phyloP scores from a whole-genome alignment of 768 basidiomycete genomes.

The Tricholoma hemisulphureum region DNA sequence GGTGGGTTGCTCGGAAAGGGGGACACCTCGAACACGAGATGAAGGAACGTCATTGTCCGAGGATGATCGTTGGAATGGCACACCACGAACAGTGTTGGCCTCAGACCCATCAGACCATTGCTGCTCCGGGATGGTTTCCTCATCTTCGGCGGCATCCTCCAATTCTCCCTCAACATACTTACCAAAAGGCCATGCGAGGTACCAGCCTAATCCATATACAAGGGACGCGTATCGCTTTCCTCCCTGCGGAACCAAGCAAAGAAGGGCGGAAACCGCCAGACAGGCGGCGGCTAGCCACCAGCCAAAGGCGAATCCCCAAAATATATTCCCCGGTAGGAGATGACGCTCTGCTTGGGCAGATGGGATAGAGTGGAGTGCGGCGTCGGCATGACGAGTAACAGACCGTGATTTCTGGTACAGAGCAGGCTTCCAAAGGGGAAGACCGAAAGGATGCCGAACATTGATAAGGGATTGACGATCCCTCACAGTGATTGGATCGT shows the following conservation, averaged over 20 bases:
- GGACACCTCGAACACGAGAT: conserved; percentile 26
- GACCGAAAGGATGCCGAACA: conserved; percentile 97
- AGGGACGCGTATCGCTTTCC: conserved; percentile 83
- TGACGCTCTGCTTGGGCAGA: conserved; percentile 93
- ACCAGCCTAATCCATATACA: conserved; percentile 92
- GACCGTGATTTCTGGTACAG: conserved; percentile 97
- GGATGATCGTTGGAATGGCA: conserved; percentile 22
- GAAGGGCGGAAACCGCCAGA: conserved; percentile 60
- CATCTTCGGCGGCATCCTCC: conserved; percentile 29
- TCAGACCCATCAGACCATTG: conserved; percentile 34
- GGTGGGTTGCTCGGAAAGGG: conserved; percentile 44
- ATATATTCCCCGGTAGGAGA: conserved; percentile 88
- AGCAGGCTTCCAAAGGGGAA: conserved; percentile 99
- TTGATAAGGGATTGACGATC: conserved; percentile 98
- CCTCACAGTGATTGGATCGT: conserved; percentile 88
- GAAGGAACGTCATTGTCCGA: conserved; percentile 16
- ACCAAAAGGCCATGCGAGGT: conserved; percentile 96
- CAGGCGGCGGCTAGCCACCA: conserved; percentile 87
- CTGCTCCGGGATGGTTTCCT: conserved; percentile 30
- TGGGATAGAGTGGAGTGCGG: conserved; percentile 88
- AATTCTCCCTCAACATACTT: conserved; percentile 93
- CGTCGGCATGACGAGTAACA: conserved; percentile 94
- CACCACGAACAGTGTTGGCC: conserved; percentile 37
- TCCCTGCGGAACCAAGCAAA: conserved; percentile 76
- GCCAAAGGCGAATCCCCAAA: conserved; percentile 88